Base-by-base conservation (phyloP, 805 yeast genomes). In the Zygosaccharomyces bailii region DNA sequence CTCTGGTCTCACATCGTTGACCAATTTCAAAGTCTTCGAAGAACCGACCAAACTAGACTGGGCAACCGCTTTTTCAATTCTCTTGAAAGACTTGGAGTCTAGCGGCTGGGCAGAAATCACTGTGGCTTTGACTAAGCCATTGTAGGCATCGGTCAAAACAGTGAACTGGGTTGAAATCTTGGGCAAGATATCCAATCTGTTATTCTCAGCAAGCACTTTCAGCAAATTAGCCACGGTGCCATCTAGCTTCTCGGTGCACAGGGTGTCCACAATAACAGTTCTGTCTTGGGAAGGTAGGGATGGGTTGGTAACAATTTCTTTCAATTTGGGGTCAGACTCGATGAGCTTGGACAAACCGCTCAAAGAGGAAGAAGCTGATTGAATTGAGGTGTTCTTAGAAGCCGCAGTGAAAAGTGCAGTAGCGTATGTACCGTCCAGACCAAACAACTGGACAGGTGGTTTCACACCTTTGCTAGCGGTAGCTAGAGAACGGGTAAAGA, bases 351-450 rank as follows among this genome's bases (percentile, higher is more conserved):
- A 63, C 57, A 93, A 68, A 53, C 78, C 69, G 55, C 67, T 67
- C 60, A 93, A 79, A 33, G 90, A 79, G 61, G 74, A 73, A 58
- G 76, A 75, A 45, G 90, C 82, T 51, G 81, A 70, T 54, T 82
- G 91, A 57, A 89, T 72, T 7, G 87, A 74, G 27, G 95, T 78
- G 57, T 80, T 80, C 75, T 86, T 84, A 55, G 84, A 84, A 45
- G 98, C 84, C 17, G 98, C 97, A 44, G 90, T 75, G 80, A 82
- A 91, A 60, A 93, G 78, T 39, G 99, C 96, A 46, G 88, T 78
- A 57, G 98, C 99, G 70, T 91, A 91, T 54, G 98, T 89, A 65
- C 98, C 99, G 57, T 90, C 97, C 57, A 91, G 73, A 53, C 98
- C 98, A 63, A 79, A 91, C 67, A 91, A 78, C 78, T 89, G 96